Evolutionary conservation across 1,139 yeast species (phyloP), one percentile per base, ranked within the genome.

Genomic region (Sugiyamaella pinicola): DNA sequence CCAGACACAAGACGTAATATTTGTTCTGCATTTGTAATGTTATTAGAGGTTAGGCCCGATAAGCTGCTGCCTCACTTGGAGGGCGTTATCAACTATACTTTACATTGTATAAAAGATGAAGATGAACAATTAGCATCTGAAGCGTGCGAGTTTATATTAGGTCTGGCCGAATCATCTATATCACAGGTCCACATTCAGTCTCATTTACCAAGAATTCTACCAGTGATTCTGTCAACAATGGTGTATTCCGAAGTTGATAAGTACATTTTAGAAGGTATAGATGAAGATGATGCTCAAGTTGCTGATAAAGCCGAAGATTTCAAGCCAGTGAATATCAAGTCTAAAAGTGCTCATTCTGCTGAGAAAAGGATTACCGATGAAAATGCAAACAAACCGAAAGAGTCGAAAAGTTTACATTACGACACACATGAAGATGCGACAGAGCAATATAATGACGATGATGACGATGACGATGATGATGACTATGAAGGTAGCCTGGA

Each of bases 271-370:
- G 88, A 87, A 64, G 64, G 67, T 51, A 52, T 68, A 46, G 74
- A 79, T 52, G 81, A 80, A 38, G 95, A 90, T 65, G 84, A 82
- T 41, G 83, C 80, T 50, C 89, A 86, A 58, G 85, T 86, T 42
- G 96, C 83, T 15, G 99, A 93, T 69, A 81, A 81, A 59, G 91
- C 83, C 51, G 95, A 91, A 68, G 98, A 93, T 66, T 86, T 93
- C 56, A 82, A 81, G 62, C 99, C 98, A 1, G 80, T 80, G 48
- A 79, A 77, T 68, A 88, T 84, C 13, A 85, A 85, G 66, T 74
- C 84, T 17, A 85, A 86, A 63, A 85, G 81, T 26, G 76, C 83
- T n/a, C 90, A 83, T 60, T 74, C 54, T 31, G 76, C 61, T 59
- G 67, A 58, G 58, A 71, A 62, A 66, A 51, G 58, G 38, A 58